Percentiles rank a stretch among this genome's conserved stretches.
These are phyloP conservation scores for Blastocystis sp. DNA, from an alignment of 352 stramenopile genomes.

Conservation along the genomic window DNA sequence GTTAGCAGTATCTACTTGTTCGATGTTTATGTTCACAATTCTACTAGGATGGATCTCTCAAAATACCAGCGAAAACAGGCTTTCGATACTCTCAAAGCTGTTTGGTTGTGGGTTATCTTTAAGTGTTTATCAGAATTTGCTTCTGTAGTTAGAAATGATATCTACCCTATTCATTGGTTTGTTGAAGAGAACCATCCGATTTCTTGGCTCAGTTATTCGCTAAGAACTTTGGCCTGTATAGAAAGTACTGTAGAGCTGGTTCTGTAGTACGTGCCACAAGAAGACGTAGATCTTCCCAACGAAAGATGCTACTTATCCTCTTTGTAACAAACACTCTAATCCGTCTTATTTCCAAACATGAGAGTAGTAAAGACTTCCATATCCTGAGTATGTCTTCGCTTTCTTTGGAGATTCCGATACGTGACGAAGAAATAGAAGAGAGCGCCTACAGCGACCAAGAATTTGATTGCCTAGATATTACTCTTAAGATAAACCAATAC, in stretches of 20 bases:
- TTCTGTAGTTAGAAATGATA: conserved; percentile 89
- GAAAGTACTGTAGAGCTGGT: conserved; percentile 90
- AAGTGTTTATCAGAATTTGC: conserved; percentile 95
- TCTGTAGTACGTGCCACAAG: conserved; percentile 84
- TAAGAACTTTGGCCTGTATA: conserved; percentile 99
- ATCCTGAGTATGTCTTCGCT: not conserved
- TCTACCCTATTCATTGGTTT: conserved; percentile 91
- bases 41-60: conserved; percentile 91
- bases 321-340: conserved; percentile 74
- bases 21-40: conserved; percentile 97
- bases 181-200: conserved; percentile 94
- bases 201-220: conserved; percentile 92
- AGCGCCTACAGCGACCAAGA: not conserved
- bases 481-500: not conserved
- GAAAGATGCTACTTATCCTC: conserved; percentile 96
- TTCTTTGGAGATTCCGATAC: not conserved
- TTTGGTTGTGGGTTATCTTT: conserved; percentile 95
- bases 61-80: conserved; percentile 95
- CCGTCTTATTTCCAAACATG: not conserved
- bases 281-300: conserved; percentile 91
- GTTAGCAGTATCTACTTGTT: conserved; percentile 89
- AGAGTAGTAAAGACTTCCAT: not conserved
- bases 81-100: conserved; percentile 84
- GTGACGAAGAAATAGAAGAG: not conserved
- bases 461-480: not conserved